Conservation (phyloP, 352 stramenopile genomes). For the Globisporangium uncinulatum region DNA sequence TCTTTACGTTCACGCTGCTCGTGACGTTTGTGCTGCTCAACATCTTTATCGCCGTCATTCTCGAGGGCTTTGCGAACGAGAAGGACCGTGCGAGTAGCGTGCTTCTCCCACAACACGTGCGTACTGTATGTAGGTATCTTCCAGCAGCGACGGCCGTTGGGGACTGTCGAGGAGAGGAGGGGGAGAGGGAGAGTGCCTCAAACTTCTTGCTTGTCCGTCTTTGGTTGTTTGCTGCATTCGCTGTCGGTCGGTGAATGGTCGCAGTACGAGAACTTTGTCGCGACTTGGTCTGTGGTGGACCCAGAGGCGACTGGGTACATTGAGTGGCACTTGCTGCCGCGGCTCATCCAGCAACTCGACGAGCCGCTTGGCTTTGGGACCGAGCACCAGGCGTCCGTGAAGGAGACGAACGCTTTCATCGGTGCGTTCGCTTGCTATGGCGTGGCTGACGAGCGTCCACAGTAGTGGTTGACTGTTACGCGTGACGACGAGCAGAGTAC, state of each 20-base stretch:
- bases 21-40: constrained; percentile 84
- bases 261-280: constrained; percentile 64
- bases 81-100: constrained; percentile 55
- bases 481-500: constrained; percentile 20
- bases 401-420: constrained; percentile 53
- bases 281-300: constrained; percentile 55
- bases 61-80: constrained; percentile 77
- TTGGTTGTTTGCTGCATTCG: no score
- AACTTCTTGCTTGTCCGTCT: not conserved
- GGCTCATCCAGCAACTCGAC: constrained; percentile 58
- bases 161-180: no score
- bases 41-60: constrained; percentile 85
- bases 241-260: not conserved
- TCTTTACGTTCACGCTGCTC: constrained; percentile 77
- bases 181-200: not conserved
- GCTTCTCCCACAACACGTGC: constrained; percentile 34
- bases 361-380: constrained; percentile 59
- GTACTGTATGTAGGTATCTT: not conserved
- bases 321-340: constrained; percentile 48
- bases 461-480: not conserved
- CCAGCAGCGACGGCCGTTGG: no score
- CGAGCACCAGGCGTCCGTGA: constrained; percentile 31
- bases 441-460: not conserved
- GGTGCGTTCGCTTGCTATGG: constrained; percentile 18
- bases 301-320: constrained; percentile 75